Evolutionary conservation across 331 rosid species (phyloP).

Genomic region (Pyracantha coccinea): DNA sequence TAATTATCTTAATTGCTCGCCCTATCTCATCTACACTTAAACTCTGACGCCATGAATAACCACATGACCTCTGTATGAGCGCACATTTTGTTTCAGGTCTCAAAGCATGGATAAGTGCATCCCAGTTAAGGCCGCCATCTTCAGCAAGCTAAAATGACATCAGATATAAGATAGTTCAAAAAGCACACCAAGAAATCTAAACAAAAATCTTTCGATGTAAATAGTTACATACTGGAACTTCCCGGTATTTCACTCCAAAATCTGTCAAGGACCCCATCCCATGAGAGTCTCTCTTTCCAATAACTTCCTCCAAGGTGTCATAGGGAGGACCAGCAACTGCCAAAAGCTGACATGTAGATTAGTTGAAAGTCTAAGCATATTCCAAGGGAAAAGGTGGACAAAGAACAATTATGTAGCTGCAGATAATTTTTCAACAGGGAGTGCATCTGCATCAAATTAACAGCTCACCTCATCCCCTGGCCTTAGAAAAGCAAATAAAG

Average conservation of each 20-base stretch:
- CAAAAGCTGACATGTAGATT: conserved; percentile 66
- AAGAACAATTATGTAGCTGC: background rate
- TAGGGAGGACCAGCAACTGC: conserved; percentile 98
- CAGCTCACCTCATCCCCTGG: conserved; percentile 88
- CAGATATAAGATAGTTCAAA: conserved; percentile 2
- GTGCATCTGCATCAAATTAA: conserved; percentile 10
- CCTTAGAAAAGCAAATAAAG: conserved; percentile 71
- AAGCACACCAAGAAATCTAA: conserved; percentile 3
- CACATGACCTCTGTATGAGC: conserved; percentile 87
- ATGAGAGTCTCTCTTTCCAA: conserved; percentile 82
- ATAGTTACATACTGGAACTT: conserved; percentile 62
- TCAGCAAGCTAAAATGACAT: conserved; percentile 53
- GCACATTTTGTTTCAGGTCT: conserved; percentile 78
- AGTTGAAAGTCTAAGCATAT: conserved; percentile 43
- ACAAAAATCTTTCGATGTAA: background rate
- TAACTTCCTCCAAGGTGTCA: conserved; percentile 87
- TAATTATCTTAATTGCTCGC: conserved; percentile 64
- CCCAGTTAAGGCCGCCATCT: conserved; percentile 86
- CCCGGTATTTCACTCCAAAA: conserved; percentile 84
- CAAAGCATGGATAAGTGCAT: conserved; percentile 48
- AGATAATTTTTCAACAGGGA: conserved; percentile 9
- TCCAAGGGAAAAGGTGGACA: conserved; percentile 6
- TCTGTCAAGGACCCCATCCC: conserved; percentile 81
- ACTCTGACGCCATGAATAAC: conserved; percentile 92
- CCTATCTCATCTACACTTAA: conserved; percentile 70